A percentile compares a stretch with the other conserved stretches of the same genome.
Conservation (phyloP, 2,329 filamentous ascomycete species). For the Thelonectria blattea region DNA sequence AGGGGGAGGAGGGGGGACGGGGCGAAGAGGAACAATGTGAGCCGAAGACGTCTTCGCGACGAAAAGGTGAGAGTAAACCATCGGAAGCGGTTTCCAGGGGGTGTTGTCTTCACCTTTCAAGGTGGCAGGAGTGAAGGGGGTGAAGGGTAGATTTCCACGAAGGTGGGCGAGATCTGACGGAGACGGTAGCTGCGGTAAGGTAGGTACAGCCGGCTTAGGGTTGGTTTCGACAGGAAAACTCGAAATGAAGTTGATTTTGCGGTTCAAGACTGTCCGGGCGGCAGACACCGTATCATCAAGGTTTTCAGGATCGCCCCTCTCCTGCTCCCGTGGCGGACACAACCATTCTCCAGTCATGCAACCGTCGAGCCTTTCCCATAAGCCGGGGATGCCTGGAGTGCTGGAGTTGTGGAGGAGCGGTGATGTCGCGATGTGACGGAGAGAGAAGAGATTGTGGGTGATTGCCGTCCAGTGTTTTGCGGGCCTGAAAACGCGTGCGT, state of each 20-base stretch:
- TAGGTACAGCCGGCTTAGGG: background rate
- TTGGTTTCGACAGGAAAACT: conserved; percentile 28
- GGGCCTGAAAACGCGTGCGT: conserved; percentile 18
- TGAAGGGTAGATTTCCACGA: conserved; percentile 3
- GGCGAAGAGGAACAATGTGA: background rate
- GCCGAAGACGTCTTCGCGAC: background rate
- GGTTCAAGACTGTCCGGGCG: conserved; percentile 17
- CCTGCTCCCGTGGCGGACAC: conserved; percentile 28
- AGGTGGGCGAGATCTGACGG: background rate
- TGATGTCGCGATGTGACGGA: background rate
- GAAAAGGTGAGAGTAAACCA: background rate
- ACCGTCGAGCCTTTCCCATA: conserved; percentile 5
- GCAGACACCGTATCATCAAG: conserved; percentile 29
- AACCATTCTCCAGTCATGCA: conserved; percentile 33
- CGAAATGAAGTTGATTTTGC: conserved; percentile 27
- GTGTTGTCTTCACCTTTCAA: background rate
- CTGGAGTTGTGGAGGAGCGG: too few relatives aligned
- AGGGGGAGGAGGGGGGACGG: conserved; percentile 5
- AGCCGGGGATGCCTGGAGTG: conserved; percentile 1
- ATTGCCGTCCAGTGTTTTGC: background rate
- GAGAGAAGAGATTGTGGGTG: background rate
- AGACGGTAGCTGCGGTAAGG: background rate
- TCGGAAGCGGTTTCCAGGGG: background rate
- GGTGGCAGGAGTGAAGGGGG: conserved; percentile 2
- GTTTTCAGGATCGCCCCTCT: conserved; percentile 39